These are phyloP conservation scores for Phialocephala subalpina DNA, from an alignment of 2,329 filamentous ascomycete genomes.

Conservation along the genomic window DNA sequence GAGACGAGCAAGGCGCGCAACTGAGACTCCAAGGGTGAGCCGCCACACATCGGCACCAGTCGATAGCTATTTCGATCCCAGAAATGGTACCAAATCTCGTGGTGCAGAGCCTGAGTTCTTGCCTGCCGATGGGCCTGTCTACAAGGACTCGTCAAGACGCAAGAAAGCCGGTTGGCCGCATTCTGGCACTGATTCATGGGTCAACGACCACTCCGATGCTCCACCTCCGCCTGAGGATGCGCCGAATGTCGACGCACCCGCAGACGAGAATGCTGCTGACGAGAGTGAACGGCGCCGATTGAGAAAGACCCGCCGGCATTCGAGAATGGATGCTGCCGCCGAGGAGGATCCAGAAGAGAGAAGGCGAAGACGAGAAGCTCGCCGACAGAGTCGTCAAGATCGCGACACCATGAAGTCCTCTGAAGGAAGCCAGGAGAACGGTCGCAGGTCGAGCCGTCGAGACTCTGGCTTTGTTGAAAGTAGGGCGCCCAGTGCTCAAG, in stretches of 20 bases:
- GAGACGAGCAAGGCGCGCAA: constrained; percentile 53
- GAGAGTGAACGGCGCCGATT: constrained; percentile 37
- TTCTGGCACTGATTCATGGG: constrained; percentile 71
- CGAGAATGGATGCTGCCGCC: constrained; percentile 35
- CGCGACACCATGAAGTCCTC: constrained; percentile 38
- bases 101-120: constrained; percentile 38
- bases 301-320: constrained; percentile 40
- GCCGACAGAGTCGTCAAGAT: constrained; percentile 32
- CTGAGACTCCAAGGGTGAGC: constrained; percentile 42
- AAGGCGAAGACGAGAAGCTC: constrained; percentile 39
- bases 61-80: constrained; percentile 55
- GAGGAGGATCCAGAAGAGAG: constrained; percentile 40
- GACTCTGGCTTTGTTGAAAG: constrained; percentile 48
- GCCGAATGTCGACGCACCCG: constrained; percentile 25
- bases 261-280: constrained; percentile 37
- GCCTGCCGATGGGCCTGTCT: constrained; percentile 39
- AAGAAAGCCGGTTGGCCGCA: constrained; percentile 62
- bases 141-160: constrained; percentile 36
- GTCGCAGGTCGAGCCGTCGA: constrained; percentile 36
- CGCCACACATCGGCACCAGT: constrained; percentile 53
- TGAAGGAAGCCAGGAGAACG: constrained; percentile 44
- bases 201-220: constrained; percentile 69
- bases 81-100: constrained; percentile 51
- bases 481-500: constrained; percentile 73
- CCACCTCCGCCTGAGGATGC: constrained; percentile 60